Base-by-base conservation (phyloP, 2,329 filamentous ascomycete genomes). In the Calcarisporium arbuscula region DNA sequence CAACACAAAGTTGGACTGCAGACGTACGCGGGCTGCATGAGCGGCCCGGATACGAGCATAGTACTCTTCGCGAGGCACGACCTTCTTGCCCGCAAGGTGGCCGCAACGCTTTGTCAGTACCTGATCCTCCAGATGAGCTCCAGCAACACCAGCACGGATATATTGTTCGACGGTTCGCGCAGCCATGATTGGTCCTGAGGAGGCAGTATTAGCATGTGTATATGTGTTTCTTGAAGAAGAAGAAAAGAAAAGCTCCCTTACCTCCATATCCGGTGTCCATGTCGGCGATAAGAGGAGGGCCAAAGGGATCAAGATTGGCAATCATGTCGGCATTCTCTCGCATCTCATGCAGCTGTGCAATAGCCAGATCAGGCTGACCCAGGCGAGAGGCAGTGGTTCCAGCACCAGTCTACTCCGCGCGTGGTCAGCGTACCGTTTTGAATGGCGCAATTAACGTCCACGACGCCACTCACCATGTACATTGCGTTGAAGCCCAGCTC, bases 21-120 rank as follows among this genome's bases (percentile, higher is more conserved):
- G 50, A 14, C 61, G 56, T 11, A 65, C 54, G 5, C 74, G 61
- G 2, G 75, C 72, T 5, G 63, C 57, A 20, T 60, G 61, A 0
- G 76, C 75, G 0, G 77, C 77, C 4, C 70, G 63, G 46, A 82
- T 74, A 1, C 78, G 64, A 5, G 63, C 54, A 22, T 67, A 56
- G 45, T 67, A 81, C 21, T 69, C 67, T 2, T 70, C 64, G 0
- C 53, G 44, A 1, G 58, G 50, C n/a, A 82, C 77, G 6, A 82
- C 58, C 39, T 74, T 64, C 52, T 83, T 82, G 38, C 75, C 74
- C 1, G 56, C 55, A 1, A 82, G 61, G 48, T 82, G 79, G 1
- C 79, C 79, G 51, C 79, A 83, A 16, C 77, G 71, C 58, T 83
- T 82, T 31, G 67, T 72, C 16, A 69, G 58, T n/a, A 80, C 67